Evolutionary conservation across 805 yeast genomes (phyloP), one percentile per base, ranked within the genome.

Genomic region (Zygoascus bituminiphila): DNA sequence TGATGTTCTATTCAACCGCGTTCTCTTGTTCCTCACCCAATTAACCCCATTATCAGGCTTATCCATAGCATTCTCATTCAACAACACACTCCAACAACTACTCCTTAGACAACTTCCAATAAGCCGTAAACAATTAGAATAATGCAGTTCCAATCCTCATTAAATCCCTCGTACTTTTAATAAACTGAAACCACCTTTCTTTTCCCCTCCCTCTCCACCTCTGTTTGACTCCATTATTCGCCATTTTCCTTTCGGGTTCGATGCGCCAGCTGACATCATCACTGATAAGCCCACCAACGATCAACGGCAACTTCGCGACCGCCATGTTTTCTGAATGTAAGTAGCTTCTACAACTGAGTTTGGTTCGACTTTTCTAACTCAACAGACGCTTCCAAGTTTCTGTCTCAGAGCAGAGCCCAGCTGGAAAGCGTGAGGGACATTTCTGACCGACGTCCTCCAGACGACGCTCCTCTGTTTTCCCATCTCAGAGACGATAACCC

Each of bases 371-470:
- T 24, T 15, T 15, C 51, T 45, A 42, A 42, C 44, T 12, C 43
- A 20, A 44, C 15, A 60, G 64, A 67, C 55, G 67, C 70, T 12
- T 65, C 70, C 15, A 58, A 61, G 53, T 61, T 65, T 42, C 60
- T 66, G 44, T 54, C 67, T 14, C 62, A 62, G 48, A 63, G 68
- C 24, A 63, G 57, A 55, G 53, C 59, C 37, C 59, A 63, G 37
- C 58, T 61, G 48, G 59, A 64, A 37, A 52, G 56, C 33, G n/a
- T 14, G 38, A 23, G 36, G 33, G n/a, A n/a, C n/a, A n/a, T n/a
- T n/a, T n/a, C n/a, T n/a, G n/a, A n/a, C n/a, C n/a, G n/a, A n/a
- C n/a, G n/a, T n/a, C n/a, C n/a, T n/a, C 33, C 33, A 29, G 33
- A 29, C n/a, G 54, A 51, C 12, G 64, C 63, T 22, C 65, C 65